Conservation (phyloP, 768 basidiomycete species). For the Leccinum subgranulosum region DNA sequence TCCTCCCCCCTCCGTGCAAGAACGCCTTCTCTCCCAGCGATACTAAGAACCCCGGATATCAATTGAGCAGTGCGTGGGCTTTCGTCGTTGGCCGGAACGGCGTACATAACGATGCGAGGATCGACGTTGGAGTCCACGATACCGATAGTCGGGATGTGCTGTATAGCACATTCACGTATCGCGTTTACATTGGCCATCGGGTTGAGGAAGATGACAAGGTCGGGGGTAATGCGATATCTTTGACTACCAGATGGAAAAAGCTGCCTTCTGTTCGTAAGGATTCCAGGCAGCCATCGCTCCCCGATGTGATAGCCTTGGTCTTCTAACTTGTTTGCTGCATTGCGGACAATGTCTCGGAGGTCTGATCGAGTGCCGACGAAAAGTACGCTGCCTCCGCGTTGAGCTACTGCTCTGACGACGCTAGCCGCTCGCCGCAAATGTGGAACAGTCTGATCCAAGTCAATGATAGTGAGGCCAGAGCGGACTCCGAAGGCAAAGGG, state of each 20-base stretch:
- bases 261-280: slow-evolving; percentile 80
- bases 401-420: slow-evolving; percentile 78
- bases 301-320: slow-evolving; percentile 80
- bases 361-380: slow-evolving; percentile 89
- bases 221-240: slow-evolving; percentile 63
- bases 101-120: slow-evolving; percentile 95
- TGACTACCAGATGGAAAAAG: slow-evolving; percentile 64
- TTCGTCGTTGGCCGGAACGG: slow-evolving; percentile 98
- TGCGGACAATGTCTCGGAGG: slow-evolving; percentile 67
- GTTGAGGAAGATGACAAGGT: slow-evolving; percentile 89
- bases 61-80: slow-evolving; percentile 87
- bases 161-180: slow-evolving; percentile 86
- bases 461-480: slow-evolving; percentile 87
- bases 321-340: slow-evolving; percentile 78
- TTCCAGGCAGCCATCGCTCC: slow-evolving; percentile 93
- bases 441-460: slow-evolving; percentile 91
- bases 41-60: slow-evolving; percentile 83
- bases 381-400: slow-evolving; percentile 78
- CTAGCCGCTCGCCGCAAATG: slow-evolving; percentile 88
- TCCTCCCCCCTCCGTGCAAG: slow-evolving; percentile 39
- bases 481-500: slow-evolving; percentile 93
- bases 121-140: slow-evolving; percentile 95
- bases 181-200: slow-evolving; percentile 81
- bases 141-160: slow-evolving; percentile 90
- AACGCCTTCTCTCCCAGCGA: slow-evolving; percentile 79